These are phyloP conservation scores for Paramecium pentaurelia DNA, from an alignment of 73 alveolate genomes.

Conservation along the genomic window DNA sequence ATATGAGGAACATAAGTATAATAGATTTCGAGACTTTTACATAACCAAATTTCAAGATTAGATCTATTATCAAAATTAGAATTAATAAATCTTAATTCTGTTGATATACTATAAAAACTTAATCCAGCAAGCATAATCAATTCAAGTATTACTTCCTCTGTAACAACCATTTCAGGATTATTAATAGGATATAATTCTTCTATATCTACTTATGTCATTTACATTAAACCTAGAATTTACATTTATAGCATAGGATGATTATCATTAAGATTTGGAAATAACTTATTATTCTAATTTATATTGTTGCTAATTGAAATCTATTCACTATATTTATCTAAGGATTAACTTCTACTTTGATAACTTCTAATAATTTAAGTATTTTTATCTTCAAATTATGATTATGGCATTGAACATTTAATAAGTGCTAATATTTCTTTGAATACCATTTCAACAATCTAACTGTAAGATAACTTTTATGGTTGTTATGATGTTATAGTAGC, in stretches of 20 bases:
- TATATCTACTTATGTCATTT: not conserved
- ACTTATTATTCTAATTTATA: not conserved
- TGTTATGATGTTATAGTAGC: not conserved
- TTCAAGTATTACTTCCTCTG: conserved; percentile 35
- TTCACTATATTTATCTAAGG: conserved; percentile 25
- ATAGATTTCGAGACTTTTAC: conserved; percentile 29
- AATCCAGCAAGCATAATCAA: conserved; percentile 42
- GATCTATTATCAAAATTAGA: conserved; percentile 2
- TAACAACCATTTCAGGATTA: conserved; percentile 19
- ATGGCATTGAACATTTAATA: not conserved
- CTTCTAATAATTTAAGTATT: not conserved
- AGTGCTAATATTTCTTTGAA: not conserved
- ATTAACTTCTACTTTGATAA: not conserved
- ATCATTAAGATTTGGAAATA: not conserved
- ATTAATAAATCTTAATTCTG: conserved; percentile 30
- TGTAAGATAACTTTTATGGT: not conserved
- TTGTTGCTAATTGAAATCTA: not conserved
- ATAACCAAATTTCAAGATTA: conserved; percentile 26
- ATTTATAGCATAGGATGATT: conserved; percentile 12
- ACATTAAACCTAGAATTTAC: conserved; percentile 6
- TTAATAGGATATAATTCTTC: conserved; percentile 36
- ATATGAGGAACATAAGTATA: conserved; percentile 42
- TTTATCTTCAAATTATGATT: not conserved
- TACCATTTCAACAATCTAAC: conserved; percentile 13
- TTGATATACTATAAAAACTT: conserved; percentile 41